These are phyloP conservation scores for Penicillium desertorum DNA, from an alignment of 495 filamentous ascomycete species.

Conservation along the genomic window DNA sequence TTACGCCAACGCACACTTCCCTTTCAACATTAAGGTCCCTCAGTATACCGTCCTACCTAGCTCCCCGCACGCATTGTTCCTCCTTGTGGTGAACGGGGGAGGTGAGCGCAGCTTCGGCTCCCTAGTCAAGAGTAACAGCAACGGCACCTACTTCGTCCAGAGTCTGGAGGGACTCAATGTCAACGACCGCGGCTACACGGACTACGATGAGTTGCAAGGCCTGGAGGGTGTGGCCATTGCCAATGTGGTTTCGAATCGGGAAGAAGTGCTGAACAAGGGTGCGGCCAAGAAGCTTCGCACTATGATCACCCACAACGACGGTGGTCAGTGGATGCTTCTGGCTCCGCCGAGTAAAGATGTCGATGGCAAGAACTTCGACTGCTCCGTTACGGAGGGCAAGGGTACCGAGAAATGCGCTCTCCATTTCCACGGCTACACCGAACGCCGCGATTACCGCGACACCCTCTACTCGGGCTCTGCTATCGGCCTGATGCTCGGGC, in stretches of 20 bases:
- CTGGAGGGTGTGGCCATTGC: slow-evolving; percentile 86
- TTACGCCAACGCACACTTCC: slow-evolving; percentile 85
- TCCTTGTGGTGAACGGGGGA: slow-evolving; percentile 74
- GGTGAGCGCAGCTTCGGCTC: slow-evolving; percentile 69
- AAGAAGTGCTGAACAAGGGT: slow-evolving; percentile 57
- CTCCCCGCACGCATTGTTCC: slow-evolving; percentile 86
- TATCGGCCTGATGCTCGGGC: slow-evolving; percentile 85
- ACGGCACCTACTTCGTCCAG: slow-evolving; percentile 89
- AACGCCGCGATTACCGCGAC: slow-evolving; percentile 72
- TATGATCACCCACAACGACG: slow-evolving; percentile 94
- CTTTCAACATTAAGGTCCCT: slow-evolving; percentile 71
- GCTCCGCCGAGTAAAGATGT: slow-evolving; percentile 65
- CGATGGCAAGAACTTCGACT: slow-evolving; percentile 67
- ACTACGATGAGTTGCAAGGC: slow-evolving; percentile 93
- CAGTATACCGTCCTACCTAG: slow-evolving; percentile 92
- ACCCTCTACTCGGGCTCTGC: slow-evolving; percentile 86
- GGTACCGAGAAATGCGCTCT: slow-evolving; percentile 70
- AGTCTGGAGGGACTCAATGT: slow-evolving; percentile 76
- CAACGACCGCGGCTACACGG: slow-evolving; percentile 71
- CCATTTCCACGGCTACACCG: slow-evolving; percentile 93
- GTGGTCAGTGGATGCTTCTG: slow-evolving; percentile 76
- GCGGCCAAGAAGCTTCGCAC: slow-evolving; percentile 78
- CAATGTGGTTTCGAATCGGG: slow-evolving; percentile 77
- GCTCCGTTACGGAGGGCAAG: slow-evolving; percentile 51
- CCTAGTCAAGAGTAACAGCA: slow-evolving; percentile 96